Evolutionary conservation across 106 monocot genomes (phyloP).

Genomic region (Allium fistulosum): DNA sequence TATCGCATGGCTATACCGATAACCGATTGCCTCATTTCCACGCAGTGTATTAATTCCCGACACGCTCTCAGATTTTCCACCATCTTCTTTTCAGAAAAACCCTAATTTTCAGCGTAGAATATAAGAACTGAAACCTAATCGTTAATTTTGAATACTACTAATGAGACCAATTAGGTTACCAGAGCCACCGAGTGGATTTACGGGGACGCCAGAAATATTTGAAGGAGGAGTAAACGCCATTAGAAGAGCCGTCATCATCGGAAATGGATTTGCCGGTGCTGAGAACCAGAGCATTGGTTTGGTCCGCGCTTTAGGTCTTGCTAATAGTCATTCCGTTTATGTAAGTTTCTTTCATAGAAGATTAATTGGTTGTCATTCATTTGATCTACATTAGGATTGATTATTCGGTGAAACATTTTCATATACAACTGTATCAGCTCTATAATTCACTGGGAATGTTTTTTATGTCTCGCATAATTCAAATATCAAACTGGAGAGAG

Average conservation of each 20-base stretch:
- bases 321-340: conserved; percentile 49
- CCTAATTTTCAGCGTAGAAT: not conserved
- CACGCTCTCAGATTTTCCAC: no score
- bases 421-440: no score
- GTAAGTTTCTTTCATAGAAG: conserved; percentile 20
- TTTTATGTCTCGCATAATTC: no score
- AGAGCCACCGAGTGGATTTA: conserved; percentile 58
- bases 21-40: no score
- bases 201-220: conserved; percentile 88
- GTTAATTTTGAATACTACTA: not conserved
- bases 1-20: no score
- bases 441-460: no score
- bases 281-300: conserved; percentile 94
- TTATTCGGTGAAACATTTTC: no score
- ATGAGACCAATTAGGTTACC: conserved; percentile 89
- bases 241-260: conserved; percentile 82
- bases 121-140: not conserved
- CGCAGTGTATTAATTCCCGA: no score
- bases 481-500: no score
- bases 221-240: conserved; percentile 68
- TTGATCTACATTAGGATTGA: not conserved
- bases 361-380: not conserved
- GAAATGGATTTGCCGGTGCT: conserved; percentile 76
- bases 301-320: conserved; percentile 85
- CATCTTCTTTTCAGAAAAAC: not conserved